Base-by-base conservation (phyloP, 768 basidiomycete genomes). In the Leucocoprinus leucothites region DNA sequence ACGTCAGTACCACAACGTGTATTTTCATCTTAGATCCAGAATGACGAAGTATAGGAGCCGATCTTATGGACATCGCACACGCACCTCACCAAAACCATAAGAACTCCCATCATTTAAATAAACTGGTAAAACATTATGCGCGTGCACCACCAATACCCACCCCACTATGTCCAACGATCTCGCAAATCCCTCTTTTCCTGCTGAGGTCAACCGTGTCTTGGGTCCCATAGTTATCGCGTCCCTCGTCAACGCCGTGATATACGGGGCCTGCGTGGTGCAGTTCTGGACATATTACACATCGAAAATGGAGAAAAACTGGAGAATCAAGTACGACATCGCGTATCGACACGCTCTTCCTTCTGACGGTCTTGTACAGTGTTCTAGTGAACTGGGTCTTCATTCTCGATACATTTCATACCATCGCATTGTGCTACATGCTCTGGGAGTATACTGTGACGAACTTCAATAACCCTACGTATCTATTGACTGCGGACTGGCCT, bases 331-430 rank as follows among this genome's bases (percentile, higher is more conserved):
- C 2, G 42, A 2, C 9, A 3, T 8, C 8, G 14, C 16, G 13
- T 22, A 14, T 34, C 4, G 6, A 22, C 31, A 5, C 31, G 14
- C 53, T 40, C 16, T 24, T 34, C 7, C 21, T 22, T 16, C 13
- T 35, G 13, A 31, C 31, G 31, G 31, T n/a, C 16, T 22, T 53
- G 14, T 28, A 9, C 31, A 67, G 68, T 47, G 26, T 58, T 8
- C 57, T 69, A 3, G 68, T 69, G 8, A 56, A 46, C 1, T 69
- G 68, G 68, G 65, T 67, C 4, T 63, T 66, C 24, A 56, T 64
- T 9, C 53, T 69, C 36, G 66, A 69, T 43, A 65, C 68, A 0
- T 64, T 67, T 46, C 68, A 69, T 25, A 64, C 64, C 9, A 50
- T 57, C 43, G 50, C 66, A 2, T 57, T 66, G 13, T 31, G 62